Evolutionary conservation across 1,139 yeast species (phyloP).

Genomic region (Yamadazyma pseudoaaseri): DNA sequence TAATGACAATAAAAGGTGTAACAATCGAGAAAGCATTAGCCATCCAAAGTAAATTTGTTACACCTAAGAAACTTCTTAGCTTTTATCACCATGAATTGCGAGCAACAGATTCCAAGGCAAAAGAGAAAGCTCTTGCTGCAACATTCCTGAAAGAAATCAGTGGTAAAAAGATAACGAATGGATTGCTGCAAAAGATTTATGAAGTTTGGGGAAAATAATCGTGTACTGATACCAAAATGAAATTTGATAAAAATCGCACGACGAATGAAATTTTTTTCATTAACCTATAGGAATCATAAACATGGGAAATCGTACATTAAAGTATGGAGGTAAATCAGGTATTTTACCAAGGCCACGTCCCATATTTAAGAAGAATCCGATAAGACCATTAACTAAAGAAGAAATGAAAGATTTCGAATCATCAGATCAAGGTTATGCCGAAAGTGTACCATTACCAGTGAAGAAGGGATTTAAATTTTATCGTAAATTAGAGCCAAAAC

Average conservation of each 20-base stretch:
- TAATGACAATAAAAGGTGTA: slow-evolving; percentile 78
- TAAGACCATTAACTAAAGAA: slow-evolving; percentile 46
- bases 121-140: slow-evolving; percentile 39
- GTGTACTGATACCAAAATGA: too few species aligned
- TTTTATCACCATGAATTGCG: slow-evolving; percentile 23
- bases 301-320: slow-evolving; percentile 52
- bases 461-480: slow-evolving; percentile 46
- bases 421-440: slow-evolving; percentile 67
- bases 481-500: slow-evolving; percentile 47
- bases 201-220: slow-evolving; percentile 54
- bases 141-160: slow-evolving; percentile 55
- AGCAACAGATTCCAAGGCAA: slow-evolving; percentile 25
- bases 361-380: slow-evolving; percentile 60
- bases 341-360: slow-evolving; percentile 76
- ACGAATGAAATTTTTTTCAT: slow-evolving; percentile 7
- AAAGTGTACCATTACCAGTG: slow-evolving; percentile 69
- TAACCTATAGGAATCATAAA: neutral
- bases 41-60: slow-evolving; percentile 64
- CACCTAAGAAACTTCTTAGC: slow-evolving; percentile 56
- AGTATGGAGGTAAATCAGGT: slow-evolving; percentile 74
- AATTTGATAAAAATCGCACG: neutral
- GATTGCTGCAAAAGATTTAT: slow-evolving; percentile 58
- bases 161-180: slow-evolving; percentile 58
- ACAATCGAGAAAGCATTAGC: slow-evolving; percentile 81
- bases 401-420: slow-evolving; percentile 43